Evolutionary conservation across 768 basidiomycete species (phyloP).

Genomic region (Suillus ampliporus): DNA sequence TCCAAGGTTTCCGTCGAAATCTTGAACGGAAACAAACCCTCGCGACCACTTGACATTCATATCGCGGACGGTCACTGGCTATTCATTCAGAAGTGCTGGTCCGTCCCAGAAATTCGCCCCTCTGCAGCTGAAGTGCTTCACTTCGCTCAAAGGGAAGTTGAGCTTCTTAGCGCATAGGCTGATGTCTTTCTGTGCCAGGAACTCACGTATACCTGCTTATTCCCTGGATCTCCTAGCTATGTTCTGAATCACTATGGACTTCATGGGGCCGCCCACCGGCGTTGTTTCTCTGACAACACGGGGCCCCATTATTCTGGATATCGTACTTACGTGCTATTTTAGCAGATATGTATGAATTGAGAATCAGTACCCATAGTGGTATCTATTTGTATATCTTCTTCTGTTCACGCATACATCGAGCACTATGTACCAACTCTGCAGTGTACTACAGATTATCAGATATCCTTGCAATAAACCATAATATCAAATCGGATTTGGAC

Average conservation of each 20-base stretch:
- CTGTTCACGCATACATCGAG: no score
- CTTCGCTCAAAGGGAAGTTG: background rate
- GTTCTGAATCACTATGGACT: background rate
- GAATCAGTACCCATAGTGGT: background rate
- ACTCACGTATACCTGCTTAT: background rate
- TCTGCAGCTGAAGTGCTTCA: background rate
- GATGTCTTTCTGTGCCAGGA: background rate
- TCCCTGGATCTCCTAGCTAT: accelerated
- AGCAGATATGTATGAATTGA: background rate
- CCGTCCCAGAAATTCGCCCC: background rate
- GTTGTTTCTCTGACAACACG: conserved; percentile 2
- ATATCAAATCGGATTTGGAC: no score
- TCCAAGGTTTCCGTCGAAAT: conserved; percentile 1
- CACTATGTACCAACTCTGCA: no score
- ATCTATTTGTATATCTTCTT: no score
- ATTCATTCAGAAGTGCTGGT: conserved; percentile 17
- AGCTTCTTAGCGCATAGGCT: background rate
- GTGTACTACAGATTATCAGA: no score
- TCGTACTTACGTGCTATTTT: background rate
- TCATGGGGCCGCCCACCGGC: background rate
- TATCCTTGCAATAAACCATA: no score
- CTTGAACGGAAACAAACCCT: conserved; percentile 1
- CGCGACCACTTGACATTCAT: background rate
- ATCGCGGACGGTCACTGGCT: conserved; percentile 6
- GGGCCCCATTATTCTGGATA: conserved; percentile 4